These are phyloP conservation scores for Penicillium canariense DNA, from an alignment of 495 filamentous ascomycete genomes.

Conservation along the genomic window DNA sequence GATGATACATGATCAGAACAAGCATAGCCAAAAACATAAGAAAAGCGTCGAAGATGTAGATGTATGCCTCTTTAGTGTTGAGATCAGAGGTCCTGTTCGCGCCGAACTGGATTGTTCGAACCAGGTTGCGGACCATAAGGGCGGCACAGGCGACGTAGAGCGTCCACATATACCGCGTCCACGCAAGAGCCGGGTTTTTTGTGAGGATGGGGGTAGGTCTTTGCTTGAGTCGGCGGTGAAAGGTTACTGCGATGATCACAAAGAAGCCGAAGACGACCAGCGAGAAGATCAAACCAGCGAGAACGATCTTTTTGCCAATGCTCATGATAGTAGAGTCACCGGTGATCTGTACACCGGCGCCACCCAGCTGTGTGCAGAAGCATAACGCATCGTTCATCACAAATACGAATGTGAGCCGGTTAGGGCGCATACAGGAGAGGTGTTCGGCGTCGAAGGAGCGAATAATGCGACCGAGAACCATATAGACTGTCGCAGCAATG, in stretches of 20 bases:
- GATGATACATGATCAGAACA: conserved; percentile 31
- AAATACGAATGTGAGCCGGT: conserved; percentile 33
- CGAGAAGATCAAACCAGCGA: conserved; percentile 34
- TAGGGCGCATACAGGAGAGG: conserved; percentile 27
- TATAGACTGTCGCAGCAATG: conserved; percentile 58
- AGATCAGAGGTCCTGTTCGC: conserved; percentile 18
- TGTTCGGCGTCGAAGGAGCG: conserved; percentile 47
- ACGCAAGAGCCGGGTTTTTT: conserved; percentile 17
- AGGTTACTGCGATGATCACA: conserved; percentile 21
- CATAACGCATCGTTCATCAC: conserved; percentile 38
- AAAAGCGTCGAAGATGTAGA: conserved; percentile 41
- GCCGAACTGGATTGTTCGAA: conserved; percentile 44
- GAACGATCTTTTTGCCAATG: conserved; percentile 33
- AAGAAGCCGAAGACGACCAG: conserved; percentile 33
- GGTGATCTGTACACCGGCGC: conserved; percentile 44
- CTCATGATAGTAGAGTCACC: conserved; percentile 29
- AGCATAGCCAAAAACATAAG: conserved; percentile 31
- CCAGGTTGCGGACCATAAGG: conserved; percentile 41
- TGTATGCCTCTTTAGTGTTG: conserved; percentile 34
- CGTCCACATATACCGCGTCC: conserved; percentile 35
- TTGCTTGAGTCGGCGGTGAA: conserved; percentile 22
- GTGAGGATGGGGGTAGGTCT: conserved; percentile 11
- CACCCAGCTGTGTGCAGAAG: conserved; percentile 35
- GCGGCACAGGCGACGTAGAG: conserved; percentile 39
- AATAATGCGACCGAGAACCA: conserved; percentile 55